Evolutionary conservation across 169 alveolate species (phyloP), one percentile per base, ranked within the genome.

Genomic region (Plasmodium ovale): DNA sequence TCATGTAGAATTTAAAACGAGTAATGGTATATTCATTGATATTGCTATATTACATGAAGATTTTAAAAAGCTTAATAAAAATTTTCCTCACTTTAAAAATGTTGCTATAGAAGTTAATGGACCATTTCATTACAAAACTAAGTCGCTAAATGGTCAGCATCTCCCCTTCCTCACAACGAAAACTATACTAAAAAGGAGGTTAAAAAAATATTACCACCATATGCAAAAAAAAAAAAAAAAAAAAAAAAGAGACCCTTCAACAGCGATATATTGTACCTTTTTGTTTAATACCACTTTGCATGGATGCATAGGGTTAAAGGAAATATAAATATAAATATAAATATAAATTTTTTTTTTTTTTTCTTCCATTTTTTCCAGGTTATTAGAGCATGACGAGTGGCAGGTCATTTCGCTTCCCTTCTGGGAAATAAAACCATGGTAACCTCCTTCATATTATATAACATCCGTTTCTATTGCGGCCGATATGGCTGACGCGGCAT

Each of bases 391-490:
- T 42, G 90, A 82, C 21, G 31, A 67, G 3, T 82, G 90, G 90
- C 60, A 49, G 19, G 90, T 82, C 27, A 82, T 82, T 58, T 82
- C 90, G 1, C 59, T 82, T 58, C 90, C 90, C 70, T 82, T 82
- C 65, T 82, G 90, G 90, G 90, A 82, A 65, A 44, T 82, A 21
- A 82, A 82, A 51, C 90, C 90, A 82, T 82, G 90, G 90, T 82
- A 82, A 49, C 14, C n/a, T n/a, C n/a, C n/a, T n/a, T n/a, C n/a
- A n/a, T n/a, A n/a, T n/a, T n/a, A n/a, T n/a, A n/a, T n/a, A n/a
- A n/a, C n/a, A n/a, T n/a, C n/a, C n/a, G n/a, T n/a, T n/a, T n/a
- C n/a, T n/a, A n/a, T n/a, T n/a, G n/a, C n/a, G n/a, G n/a, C n/a
- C n/a, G n/a, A n/a, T n/a, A n/a, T n/a, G n/a, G n/a, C n/a, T n/a